Evolutionary conservation across 805 yeast genomes (phyloP).

Genomic region (Ogataea ramenticola): DNA sequence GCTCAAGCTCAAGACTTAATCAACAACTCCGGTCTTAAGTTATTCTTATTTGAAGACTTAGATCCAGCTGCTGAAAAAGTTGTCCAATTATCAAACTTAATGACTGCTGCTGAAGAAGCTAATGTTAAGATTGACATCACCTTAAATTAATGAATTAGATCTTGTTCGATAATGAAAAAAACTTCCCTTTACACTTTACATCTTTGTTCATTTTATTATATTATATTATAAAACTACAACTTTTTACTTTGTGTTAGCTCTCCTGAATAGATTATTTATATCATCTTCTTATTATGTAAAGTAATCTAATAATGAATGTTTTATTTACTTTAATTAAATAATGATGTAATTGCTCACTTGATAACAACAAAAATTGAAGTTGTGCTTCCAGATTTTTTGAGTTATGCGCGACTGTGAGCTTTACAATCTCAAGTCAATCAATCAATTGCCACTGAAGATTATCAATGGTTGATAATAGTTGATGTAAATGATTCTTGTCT

Average conservation of each 20-base stretch:
- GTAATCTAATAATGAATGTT: too few species aligned
- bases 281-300: too few species aligned
- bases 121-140: constrained; percentile 1
- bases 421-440: too few species aligned
- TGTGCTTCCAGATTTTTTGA: too few species aligned
- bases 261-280: background rate
- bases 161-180: too few species aligned
- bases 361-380: too few species aligned
- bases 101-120: constrained; percentile 1
- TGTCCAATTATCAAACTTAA: constrained; percentile 48
- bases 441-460: background rate
- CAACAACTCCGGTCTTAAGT: constrained; percentile 82
- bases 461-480: too few species aligned
- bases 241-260: background rate
- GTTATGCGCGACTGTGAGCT: background rate
- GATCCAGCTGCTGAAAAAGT: constrained; percentile 97
- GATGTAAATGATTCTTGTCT: too few species aligned
- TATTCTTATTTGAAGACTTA: constrained; percentile 83
- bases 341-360: too few species aligned
- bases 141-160: background rate
- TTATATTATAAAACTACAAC: too few species aligned
- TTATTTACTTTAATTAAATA: too few species aligned
- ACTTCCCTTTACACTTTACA: background rate
- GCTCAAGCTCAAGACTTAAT: constrained; percentile 84
- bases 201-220: background rate